Base-by-base conservation (phyloP, 208 protist genomes). In the Crithidia acanthocephali region DNA sequence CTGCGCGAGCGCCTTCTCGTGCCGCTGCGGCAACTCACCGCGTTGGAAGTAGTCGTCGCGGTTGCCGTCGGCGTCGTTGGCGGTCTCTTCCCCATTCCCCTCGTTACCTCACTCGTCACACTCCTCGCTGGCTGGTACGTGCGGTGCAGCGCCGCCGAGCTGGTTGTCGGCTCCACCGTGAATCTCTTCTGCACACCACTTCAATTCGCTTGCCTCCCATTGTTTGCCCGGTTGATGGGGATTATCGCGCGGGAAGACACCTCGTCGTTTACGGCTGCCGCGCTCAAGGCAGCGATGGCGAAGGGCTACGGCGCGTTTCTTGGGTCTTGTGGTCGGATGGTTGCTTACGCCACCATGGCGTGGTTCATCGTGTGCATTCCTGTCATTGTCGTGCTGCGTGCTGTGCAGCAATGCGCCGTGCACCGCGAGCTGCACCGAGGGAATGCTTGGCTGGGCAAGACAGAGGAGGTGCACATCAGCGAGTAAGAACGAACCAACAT, bases 61-160 rank as follows among this genome's bases (percentile, higher is more conserved):
- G 32, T 79, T 2, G 48, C 68, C 10, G 51, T 79, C 27, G 87
- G 87, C 42, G 16, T 88, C 7, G 30, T 85, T 0, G 79, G 80
- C 4, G 87, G 87, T 35, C 35, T 90, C 10, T 93, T 90, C 67
- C 84, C 87, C 1, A 50, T 93, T 4, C 87, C 87, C 1, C 44
- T 88, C 16, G 50, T 80, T 16, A 89, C 81, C 4, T 81, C 81
- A 2, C 16, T 85, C 15, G 70, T 70, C 2, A 85, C 84, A 6
- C 20, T 87, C 0, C 0, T 68, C 0, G 30, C 80, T 8, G 74
- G 72, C 11, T 44, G 47, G 6, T 65, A 51, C 10, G 25, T 81
- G 10, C 48, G 28, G 13, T 80, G 74, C 51, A 63, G 15, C 30
- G 45, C 63, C 11, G 42, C 76, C 0, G 58, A 91, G 57, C 51